Evolutionary conservation across 2,329 filamentous ascomycete genomes (phyloP).

Genomic region (Penicillium hordei): DNA sequence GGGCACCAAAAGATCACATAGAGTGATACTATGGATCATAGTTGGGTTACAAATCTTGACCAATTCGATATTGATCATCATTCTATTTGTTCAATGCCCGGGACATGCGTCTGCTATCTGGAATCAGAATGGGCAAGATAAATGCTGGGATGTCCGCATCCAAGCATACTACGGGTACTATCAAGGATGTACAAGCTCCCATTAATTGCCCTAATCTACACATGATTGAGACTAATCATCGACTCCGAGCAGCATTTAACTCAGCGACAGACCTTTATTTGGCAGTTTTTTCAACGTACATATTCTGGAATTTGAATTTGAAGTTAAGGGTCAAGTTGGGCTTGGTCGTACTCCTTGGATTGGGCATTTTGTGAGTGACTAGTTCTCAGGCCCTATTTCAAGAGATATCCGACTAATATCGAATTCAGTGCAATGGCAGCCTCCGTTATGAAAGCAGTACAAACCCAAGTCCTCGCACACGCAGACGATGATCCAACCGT

Average conservation of each 20-base stretch:
- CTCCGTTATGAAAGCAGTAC: conserved; percentile 27
- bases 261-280: conserved; percentile 34
- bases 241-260: conserved; percentile 24
- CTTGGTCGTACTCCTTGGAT: conserved; percentile 29
- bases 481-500: conserved; percentile 20
- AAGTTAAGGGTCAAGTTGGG: conserved; percentile 32
- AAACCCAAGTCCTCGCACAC: conserved; percentile 22
- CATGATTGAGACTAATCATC: background rate
- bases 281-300: conserved; percentile 28
- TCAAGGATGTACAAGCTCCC: conserved; percentile 22
- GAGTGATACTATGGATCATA: conserved; percentile 22
- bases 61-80: conserved; percentile 25
- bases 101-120: conserved; percentile 25
- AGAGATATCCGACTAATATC: background rate
- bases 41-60: conserved; percentile 23
- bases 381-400: accelerated
- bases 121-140: conserved; percentile 14
- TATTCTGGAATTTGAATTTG: conserved; percentile 38
- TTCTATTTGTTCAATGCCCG: conserved; percentile 30
- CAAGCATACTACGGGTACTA: conserved; percentile 32
- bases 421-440: conserved; percentile 28
- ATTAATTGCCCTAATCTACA: background rate
- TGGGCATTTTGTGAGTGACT: conserved; percentile 33
- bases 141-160: conserved; percentile 24
- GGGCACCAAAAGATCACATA: conserved; percentile 17